Conservation (phyloP, 1,284 basidiomycete genomes). For the Fomes fomentarius region DNA sequence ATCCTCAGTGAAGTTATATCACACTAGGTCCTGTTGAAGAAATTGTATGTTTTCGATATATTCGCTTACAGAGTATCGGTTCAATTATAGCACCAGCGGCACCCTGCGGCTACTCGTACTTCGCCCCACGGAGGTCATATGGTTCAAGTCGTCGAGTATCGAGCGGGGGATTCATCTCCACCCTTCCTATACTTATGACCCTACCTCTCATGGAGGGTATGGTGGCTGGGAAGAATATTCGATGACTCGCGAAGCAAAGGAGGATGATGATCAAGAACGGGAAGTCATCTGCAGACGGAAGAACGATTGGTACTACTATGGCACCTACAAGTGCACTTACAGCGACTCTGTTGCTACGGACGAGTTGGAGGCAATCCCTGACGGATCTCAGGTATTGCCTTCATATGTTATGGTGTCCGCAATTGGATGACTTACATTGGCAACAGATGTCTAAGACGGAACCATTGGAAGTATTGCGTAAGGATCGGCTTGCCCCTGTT, state of each 20-base stretch:
- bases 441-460: neutral
- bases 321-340: constrained; percentile 9
- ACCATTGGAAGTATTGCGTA: neutral
- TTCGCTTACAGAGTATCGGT: too few species aligned
- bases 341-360: too few species aligned
- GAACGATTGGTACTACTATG: constrained; percentile 13
- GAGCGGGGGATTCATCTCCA: constrained; percentile 1
- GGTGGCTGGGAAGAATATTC: constrained; percentile 1
- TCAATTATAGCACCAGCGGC: too few species aligned
- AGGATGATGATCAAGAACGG: neutral
- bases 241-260: neutral
- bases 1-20: too few species aligned
- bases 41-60: too few species aligned
- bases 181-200: constrained; percentile 1
- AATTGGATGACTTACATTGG: too few species aligned
- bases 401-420: too few species aligned
- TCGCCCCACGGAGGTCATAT: neutral
- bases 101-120: neutral
- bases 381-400: too few species aligned
- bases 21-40: too few species aligned
- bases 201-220: neutral
- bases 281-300: constrained; percentile 2
- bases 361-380: too few species aligned
- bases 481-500: constrained; percentile 6
- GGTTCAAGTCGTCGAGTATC: neutral